These are phyloP conservation scores for Scedosporium minutisporum DNA, from an alignment of 2,329 filamentous ascomycete species.

Conservation along the genomic window DNA sequence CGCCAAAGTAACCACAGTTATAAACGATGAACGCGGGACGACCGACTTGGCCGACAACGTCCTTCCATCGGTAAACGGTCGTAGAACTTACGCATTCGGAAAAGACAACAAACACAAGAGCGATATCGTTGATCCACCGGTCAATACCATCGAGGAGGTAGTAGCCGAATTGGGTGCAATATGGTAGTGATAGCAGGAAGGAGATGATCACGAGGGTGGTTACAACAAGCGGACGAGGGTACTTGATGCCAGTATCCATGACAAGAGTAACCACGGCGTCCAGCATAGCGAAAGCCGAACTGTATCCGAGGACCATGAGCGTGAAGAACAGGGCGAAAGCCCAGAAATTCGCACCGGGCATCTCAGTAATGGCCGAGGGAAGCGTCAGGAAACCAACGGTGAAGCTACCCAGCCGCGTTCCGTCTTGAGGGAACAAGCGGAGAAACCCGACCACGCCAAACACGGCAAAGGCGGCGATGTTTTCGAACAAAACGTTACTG, in stretches of 20 bases:
- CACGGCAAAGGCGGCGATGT: constrained; percentile 35
- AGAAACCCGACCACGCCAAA: constrained; percentile 47
- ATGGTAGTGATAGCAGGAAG: constrained; percentile 44
- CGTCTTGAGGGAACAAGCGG: constrained; percentile 23
- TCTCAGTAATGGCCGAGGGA: constrained; percentile 44
- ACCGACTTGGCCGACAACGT: constrained; percentile 34
- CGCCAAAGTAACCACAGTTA: constrained; percentile 43
- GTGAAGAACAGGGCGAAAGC: constrained; percentile 49
- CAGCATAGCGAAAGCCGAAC: constrained; percentile 49
- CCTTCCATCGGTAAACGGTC: constrained; percentile 41
- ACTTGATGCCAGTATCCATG: constrained; percentile 40
- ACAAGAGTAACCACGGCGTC: constrained; percentile 45
- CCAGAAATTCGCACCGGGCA: constrained; percentile 50
- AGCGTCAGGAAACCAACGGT: constrained; percentile 49
- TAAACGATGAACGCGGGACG: constrained; percentile 31
- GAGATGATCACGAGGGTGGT: constrained; percentile 37
- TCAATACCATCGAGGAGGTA: constrained; percentile 45
- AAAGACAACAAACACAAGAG: constrained; percentile 45
- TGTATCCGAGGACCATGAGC: constrained; percentile 46
- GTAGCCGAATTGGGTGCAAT: constrained; percentile 49
- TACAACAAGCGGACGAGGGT: constrained; percentile 37
- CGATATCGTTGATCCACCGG: constrained; percentile 45
- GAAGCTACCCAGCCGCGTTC: constrained; percentile 40
- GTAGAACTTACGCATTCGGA: constrained; percentile 41
- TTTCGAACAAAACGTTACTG: constrained; percentile 48